Conservation (phyloP, 2,329 filamentous ascomycete species). For the Ophiocordyceps unilateralis region DNA sequence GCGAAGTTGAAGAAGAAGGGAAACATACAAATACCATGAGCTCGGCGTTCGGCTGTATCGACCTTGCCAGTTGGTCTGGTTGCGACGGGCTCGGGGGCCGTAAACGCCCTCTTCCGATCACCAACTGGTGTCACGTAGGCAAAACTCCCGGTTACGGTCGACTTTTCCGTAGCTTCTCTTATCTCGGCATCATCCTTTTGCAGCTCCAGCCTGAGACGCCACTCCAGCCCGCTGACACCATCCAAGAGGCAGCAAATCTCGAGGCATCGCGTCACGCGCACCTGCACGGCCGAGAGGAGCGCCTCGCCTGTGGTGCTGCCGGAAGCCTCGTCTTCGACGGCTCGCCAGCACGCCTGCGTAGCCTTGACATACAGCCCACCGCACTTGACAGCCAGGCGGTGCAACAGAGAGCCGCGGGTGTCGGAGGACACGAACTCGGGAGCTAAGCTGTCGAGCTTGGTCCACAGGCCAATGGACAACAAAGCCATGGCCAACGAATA, state of each 20-base stretch:
- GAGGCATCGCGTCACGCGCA: constrained; percentile 37
- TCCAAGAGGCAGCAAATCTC: constrained; percentile 45
- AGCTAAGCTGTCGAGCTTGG: constrained; percentile 39
- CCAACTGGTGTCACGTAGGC: not conserved
- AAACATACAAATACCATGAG: constrained; percentile 6
- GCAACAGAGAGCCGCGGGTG: constrained; percentile 42
- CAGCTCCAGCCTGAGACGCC: constrained; percentile 31
- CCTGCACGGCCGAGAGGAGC: constrained; percentile 34
- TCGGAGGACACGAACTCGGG: constrained; percentile 25
- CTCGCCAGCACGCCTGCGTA: constrained; percentile 52
- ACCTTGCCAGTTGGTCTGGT: not conserved
- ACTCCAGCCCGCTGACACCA: constrained; percentile 37
- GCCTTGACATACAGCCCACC: constrained; percentile 61
- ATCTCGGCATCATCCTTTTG: constrained; percentile 8
- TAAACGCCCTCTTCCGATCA: constrained; percentile 1
- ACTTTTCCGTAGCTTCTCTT: not conserved
- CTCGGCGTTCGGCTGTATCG: not conserved
- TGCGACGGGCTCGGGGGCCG: not conserved
- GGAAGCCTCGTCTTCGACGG: constrained; percentile 45
- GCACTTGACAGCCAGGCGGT: constrained; percentile 48
- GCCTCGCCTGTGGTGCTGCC: constrained; percentile 29
- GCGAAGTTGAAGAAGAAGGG: not conserved
- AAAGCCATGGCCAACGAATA: constrained; percentile 60
- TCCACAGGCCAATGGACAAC: constrained; percentile 62
- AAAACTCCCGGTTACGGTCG: not conserved